Evolutionary conservation across 306 rosid genomes (phyloP).

Genomic region (Adenanthera pavonina): DNA sequence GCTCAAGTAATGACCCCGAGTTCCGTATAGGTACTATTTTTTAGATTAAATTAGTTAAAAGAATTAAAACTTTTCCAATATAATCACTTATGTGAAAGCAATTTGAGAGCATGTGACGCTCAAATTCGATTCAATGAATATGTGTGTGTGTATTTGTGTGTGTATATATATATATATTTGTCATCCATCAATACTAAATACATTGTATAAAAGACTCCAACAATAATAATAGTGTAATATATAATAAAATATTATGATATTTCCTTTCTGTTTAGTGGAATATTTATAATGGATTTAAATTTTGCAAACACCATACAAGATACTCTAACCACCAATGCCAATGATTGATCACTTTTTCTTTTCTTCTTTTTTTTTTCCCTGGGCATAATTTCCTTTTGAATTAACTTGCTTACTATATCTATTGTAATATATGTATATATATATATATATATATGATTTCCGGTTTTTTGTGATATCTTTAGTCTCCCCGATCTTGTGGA

Average conservation of each 20-base stretch:
- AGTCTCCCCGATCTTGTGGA: neutral
- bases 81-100: neutral
- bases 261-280: neutral
- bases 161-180: neutral
- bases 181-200: neutral
- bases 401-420: too few species aligned
- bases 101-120: neutral
- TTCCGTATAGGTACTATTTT: slow-evolving; percentile 35
- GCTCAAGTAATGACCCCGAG: neutral
- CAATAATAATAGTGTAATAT: neutral
- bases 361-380: slow-evolving; percentile 4
- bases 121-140: neutral
- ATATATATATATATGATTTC: too few species aligned
- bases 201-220: neutral
- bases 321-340: slow-evolving; percentile 21
- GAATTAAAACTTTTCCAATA: neutral
- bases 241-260: neutral
- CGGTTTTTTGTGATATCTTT: neutral
- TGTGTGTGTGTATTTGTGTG: neutral
- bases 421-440: too few species aligned
- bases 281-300: slow-evolving; percentile 7
- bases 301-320: slow-evolving; percentile 24
- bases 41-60: neutral
- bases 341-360: slow-evolving; percentile 28
- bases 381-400: neutral